Conservation (phyloP, 2,329 filamentous ascomycete species). For the Botrytis fragariae region DNA sequence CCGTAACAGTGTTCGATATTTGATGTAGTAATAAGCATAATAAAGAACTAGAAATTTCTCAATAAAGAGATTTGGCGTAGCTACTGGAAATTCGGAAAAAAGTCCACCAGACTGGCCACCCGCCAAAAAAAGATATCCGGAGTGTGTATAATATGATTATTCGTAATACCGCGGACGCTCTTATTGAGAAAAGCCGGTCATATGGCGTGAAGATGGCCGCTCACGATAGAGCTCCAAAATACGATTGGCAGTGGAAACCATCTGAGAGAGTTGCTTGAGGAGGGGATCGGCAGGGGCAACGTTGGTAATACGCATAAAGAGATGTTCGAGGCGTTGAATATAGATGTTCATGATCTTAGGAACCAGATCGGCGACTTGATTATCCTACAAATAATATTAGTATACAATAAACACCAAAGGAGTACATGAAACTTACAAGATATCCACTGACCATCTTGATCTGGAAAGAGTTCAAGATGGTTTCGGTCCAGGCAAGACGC, state of each 20-base stretch:
- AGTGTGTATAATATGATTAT: slow-evolving; percentile 5
- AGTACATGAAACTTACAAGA: slow-evolving; percentile 36
- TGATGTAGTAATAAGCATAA: slow-evolving; percentile 27
- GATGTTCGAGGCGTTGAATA: slow-evolving; percentile 51
- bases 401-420: slow-evolving; percentile 9
- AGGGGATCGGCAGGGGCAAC: slow-evolving; percentile 48
- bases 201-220: slow-evolving; percentile 14
- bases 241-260: slow-evolving; percentile 41
- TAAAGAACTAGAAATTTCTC: slow-evolving; percentile 28
- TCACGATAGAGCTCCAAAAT: slow-evolving; percentile 34
- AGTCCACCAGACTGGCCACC: not conserved
- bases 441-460: slow-evolving; percentile 33
- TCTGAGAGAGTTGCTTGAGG: slow-evolving; percentile 48
- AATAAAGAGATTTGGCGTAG: slow-evolving; percentile 25
- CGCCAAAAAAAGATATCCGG: not conserved
- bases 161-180: not conserved
- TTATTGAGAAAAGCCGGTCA: slow-evolving; percentile 10
- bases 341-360: slow-evolving; percentile 57
- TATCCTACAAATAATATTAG: slow-evolving; percentile 45
- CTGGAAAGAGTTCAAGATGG: slow-evolving; percentile 53
- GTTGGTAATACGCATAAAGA: slow-evolving; percentile 51
- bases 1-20: slow-evolving; percentile 22
- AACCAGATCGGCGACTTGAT: slow-evolving; percentile 54
- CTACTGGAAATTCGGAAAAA: not conserved
- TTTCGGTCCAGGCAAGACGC: slow-evolving; percentile 60